Base-by-base conservation (phyloP, 139 green algal genomes). In the Eudorina sp. region DNA sequence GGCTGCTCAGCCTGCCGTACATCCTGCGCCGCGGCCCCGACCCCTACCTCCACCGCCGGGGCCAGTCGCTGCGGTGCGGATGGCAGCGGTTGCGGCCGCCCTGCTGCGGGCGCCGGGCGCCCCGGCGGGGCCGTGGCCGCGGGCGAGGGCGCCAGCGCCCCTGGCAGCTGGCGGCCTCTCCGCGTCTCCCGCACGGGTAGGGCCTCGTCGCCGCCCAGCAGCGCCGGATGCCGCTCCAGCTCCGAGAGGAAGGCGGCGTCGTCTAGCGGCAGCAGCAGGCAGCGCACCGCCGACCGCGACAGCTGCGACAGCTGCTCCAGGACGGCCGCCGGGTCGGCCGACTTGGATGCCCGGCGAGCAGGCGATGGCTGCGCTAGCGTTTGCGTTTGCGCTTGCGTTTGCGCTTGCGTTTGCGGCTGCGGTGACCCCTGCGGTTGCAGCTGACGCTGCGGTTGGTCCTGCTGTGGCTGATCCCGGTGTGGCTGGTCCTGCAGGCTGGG, bases 201-300 rank as follows among this genome's bases (percentile, higher is more conserved):
- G 31, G 31, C 51, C 75, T 36, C 75, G 46, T 69, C 46, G 21
- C 19, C 31, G 16, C 46, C 75, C n/a, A 83, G 46, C 36, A 83
- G 75, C 75, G 23, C 75, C 13, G 75, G 75, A 7, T 60, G 75
- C 16, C 34, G 5, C 21, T 83, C n/a, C 75, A 83, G 53, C 51
- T 25, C 16, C 51, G 18, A 19, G 14, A 83, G 75, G 25, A 83
- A 41, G 45, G 36, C n/a, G 4, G 29, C 34, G 36, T 83, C 46
- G 23, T n/a, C 41, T 51, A 83, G 53, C 75, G 46, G 75, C 34
- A 68, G 51, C 75, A 83, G 51, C 75, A 83, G 46, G 7, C n/a
- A n/a, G 29, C 75, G 75, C 8, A 51, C 75, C 7, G 51, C 48
- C 4, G 75, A 27, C 5, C 40, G 40, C 41, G 70, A 53, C 13